Base-by-base conservation (phyloP, 768 basidiomycete genomes). In the Lentinula boryana region DNA sequence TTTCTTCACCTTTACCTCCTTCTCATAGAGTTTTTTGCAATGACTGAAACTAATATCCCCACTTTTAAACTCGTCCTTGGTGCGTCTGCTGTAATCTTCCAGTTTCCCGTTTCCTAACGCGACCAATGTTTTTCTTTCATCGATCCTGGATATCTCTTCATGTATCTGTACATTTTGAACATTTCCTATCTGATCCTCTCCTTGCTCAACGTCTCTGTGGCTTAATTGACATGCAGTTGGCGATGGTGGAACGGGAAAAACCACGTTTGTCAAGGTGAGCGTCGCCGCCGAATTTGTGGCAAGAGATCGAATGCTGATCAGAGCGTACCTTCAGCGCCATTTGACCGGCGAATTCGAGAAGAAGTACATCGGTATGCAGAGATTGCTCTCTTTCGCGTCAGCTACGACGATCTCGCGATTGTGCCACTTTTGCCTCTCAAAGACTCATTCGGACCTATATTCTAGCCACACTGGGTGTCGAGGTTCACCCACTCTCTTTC, bases 261-360 rank as follows among this genome's bases (percentile, higher is more conserved):
- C 95, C 62, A 98, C 95, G 56, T 98, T 97, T 75, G 95, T 98
- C 80, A 98, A 98, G 86, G 93, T 93, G 68, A 66, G 76, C 71
- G 60, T 59, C 66, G 65, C 64, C 64, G 54, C 50, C 62, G 15
- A 16, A n/a, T 35, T 7, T 52, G 35, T 18, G 55, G 60, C 59
- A 33, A 67, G 63, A 67, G 80, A 87, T 88, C 83, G 76, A 69
- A 71, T 78, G 63, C 80, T 86, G 84, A 89, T 87, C 77, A 68
- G 63, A 41, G 35, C 55, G 60, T 64, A 70, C 68, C 64, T 68
- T 48, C 70, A 93, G 93, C 93, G 94, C 74, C 95, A 98, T 78
- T 87, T 96, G 85, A 97, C 95, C 66, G 96, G 96, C 73, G 96
- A 98, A 85, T 98, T 99, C 75, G 96, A 99, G 81, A 99, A 99